These are phyloP conservation scores for Pichia exigua DNA, from an alignment of 805 yeast genomes.

Conservation along the genomic window DNA sequence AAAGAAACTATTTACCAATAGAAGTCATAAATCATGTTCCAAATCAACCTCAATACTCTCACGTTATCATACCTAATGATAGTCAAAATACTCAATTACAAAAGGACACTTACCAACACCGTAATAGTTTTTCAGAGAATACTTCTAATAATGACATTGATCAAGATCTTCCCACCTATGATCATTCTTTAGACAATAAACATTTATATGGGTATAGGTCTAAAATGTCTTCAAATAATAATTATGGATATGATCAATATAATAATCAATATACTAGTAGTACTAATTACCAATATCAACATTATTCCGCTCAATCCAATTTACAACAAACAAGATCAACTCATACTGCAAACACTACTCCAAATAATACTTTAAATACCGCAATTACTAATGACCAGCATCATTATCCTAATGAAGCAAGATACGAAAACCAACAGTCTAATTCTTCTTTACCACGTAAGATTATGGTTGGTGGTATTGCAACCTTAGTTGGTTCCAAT, in stretches of 20 bases:
- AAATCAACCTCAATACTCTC: slow-evolving; percentile 4
- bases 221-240: not conserved
- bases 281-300: not conserved
- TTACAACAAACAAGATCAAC: too few relatives aligned
- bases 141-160: not conserved
- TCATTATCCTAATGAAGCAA: not conserved
- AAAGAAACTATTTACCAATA: slow-evolving; percentile 3
- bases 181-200: not conserved
- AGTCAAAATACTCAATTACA: not conserved
- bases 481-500: slow-evolving; percentile 28
- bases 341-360: too few relatives aligned
- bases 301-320: not conserved
- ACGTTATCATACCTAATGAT: not conserved
- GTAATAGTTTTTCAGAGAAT: too few relatives aligned
- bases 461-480: slow-evolving; percentile 29
- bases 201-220: not conserved
- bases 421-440: not conserved
- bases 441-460: slow-evolving; percentile 4
- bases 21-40: slow-evolving; percentile 7
- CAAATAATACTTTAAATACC: too few relatives aligned
- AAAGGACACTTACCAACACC: too few relatives aligned
- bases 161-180: not conserved
- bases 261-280: not conserved
- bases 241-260: not conserved
- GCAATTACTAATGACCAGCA: not conserved